Evolutionary conservation across 768 basidiomycete genomes (phyloP).

Genomic region (Trametes elegans): DNA sequence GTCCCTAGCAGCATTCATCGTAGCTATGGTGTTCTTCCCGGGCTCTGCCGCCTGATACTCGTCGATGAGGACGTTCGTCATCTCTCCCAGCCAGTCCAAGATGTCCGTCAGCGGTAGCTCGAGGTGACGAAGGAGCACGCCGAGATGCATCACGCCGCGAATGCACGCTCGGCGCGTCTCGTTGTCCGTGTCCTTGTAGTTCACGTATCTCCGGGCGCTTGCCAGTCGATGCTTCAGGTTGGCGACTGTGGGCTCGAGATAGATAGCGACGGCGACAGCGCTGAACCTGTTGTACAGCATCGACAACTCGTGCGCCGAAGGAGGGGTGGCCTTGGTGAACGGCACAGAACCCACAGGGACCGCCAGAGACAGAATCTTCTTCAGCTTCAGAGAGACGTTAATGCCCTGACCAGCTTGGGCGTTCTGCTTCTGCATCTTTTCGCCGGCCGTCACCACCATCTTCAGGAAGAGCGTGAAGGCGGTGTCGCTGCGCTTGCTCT

Average conservation of each 20-base stretch:
- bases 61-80: conserved; percentile 49
- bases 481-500: conserved; percentile 56
- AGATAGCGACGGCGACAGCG: conserved; percentile 66
- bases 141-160: conserved; percentile 70
- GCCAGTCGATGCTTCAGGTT: conserved; percentile 52
- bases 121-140: conserved; percentile 57
- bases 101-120: conserved; percentile 49
- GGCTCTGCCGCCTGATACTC: conserved; percentile 45
- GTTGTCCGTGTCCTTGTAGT: conserved; percentile 63
- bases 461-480: conserved; percentile 82
- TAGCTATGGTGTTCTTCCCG: conserved; percentile 17
- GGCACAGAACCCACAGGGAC: conserved; percentile 70
- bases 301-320: conserved; percentile 56
- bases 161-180: conserved; percentile 69
- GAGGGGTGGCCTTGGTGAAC: conserved; percentile 54
- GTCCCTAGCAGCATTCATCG: conserved; percentile 12
- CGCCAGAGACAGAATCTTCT: conserved; percentile 69
- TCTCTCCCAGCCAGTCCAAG: conserved; percentile 62
- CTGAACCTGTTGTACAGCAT: conserved; percentile 82
- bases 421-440: conserved; percentile 28
- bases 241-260: conserved; percentile 55
- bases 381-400: conserved; percentile 43
- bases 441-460: conserved; percentile 65
- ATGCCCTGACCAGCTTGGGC: conserved; percentile 22
- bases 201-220: conserved; percentile 65